These are phyloP conservation scores for Isoetes taiwanensis DNA, from an alignment of 75 land plant genomes.

Conservation along the genomic window DNA sequence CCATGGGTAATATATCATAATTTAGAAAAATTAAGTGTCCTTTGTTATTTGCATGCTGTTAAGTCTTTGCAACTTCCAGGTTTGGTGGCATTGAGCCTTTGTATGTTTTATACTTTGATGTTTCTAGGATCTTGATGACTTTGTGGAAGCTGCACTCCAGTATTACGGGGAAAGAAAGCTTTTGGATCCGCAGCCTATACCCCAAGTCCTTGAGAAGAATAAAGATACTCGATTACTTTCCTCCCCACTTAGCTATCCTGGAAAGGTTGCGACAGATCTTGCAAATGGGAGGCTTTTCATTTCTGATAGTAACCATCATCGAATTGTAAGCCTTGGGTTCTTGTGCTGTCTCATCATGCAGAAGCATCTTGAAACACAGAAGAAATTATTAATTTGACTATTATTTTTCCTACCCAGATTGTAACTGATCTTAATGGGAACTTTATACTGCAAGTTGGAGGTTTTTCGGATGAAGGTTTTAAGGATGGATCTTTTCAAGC, in stretches of 20 bases:
- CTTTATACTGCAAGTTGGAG: constrained; percentile 74
- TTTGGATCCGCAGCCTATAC: constrained; percentile 41
- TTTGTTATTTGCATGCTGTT: no score
- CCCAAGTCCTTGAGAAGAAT: constrained; percentile 61
- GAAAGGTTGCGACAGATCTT: constrained; percentile 72
- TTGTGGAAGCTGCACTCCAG: constrained; percentile 77
- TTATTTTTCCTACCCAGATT: constrained; percentile 32
- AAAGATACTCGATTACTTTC: constrained; percentile 53
- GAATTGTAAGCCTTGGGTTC: constrained; percentile 52
- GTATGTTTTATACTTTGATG: not conserved
- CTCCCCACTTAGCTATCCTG: constrained; percentile 92
- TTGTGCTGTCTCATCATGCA: no score
- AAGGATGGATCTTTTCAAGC: constrained; percentile 72
- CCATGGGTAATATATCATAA: no score
- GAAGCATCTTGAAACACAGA: no score
- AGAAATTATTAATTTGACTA: not conserved
- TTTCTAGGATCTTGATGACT: constrained; percentile 82
- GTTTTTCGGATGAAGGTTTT: constrained; percentile 59
- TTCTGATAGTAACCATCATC: constrained; percentile 95
- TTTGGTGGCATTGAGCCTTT: not conserved
- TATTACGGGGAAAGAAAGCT: constrained; percentile 70
- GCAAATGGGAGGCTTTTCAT: constrained; percentile 76
- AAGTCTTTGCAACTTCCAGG: no score
- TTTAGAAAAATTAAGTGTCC: no score
- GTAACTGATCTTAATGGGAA: constrained; percentile 79